Conservation (phyloP, 305 asterid species). For the Petunia hybrid region DNA sequence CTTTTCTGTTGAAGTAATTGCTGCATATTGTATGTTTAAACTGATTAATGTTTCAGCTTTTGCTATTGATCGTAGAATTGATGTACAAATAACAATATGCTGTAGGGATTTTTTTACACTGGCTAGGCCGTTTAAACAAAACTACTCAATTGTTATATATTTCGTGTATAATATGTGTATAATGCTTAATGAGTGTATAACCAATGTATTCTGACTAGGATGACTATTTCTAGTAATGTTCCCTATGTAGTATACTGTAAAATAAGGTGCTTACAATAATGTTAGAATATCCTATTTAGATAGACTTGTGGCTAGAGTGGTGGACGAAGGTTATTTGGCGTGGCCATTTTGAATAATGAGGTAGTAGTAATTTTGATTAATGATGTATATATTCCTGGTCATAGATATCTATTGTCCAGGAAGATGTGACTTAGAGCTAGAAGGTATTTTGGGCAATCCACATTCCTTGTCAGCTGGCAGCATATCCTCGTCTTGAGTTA, state of each 20-base stretch:
- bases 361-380: not conserved
- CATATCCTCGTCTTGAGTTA: not conserved
- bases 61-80: not conserved
- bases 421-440: not conserved
- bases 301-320: not conserved
- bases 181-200: too few relatives aligned
- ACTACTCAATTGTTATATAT: too few relatives aligned
- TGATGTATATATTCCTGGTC: not conserved
- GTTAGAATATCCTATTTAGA: not conserved
- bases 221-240: too few relatives aligned
- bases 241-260: not conserved
- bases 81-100: not conserved
- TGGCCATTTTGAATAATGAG: not conserved
- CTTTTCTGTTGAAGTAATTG: not conserved
- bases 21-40: not conserved
- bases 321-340: slow-evolving; percentile 1
- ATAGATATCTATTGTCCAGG: not conserved
- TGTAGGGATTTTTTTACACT: too few relatives aligned
- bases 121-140: too few relatives aligned
- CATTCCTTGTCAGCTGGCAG: not conserved
- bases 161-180: too few relatives aligned
- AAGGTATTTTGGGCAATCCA: not conserved
- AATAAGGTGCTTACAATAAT: not conserved
- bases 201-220: too few relatives aligned
- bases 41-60: not conserved